phyloP scores from a whole-genome alignment of 805 yeast species.

The Ogataea henricii region DNA sequence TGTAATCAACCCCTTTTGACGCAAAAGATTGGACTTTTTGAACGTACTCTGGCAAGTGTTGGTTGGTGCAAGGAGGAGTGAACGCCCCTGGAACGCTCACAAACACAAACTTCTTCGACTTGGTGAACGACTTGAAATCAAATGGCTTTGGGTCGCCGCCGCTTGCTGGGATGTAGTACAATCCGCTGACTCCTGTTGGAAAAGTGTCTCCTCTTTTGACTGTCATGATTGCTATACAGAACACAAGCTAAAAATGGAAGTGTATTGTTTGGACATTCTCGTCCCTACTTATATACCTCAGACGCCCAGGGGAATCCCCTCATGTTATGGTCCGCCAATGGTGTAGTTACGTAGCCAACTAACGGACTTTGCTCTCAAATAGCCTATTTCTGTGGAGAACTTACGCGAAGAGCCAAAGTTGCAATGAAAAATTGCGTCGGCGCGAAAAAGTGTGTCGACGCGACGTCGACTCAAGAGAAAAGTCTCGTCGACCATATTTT shows the following conservation, averaged over 20 bases:
- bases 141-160: constrained; percentile 38
- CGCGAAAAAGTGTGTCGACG: too few species aligned
- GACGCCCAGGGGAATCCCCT: background rate
- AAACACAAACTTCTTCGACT: constrained; percentile 58
- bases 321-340: background rate
- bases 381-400: constrained; percentile 5
- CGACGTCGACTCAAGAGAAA: background rate
- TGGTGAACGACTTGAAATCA: constrained; percentile 35
- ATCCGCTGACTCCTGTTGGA: constrained; percentile 37
- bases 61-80: constrained; percentile 77
- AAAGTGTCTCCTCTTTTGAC: constrained; percentile 34
- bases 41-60: constrained; percentile 72
- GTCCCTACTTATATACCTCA: constrained; percentile 6
- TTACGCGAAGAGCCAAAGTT: background rate
- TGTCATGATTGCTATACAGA: constrained; percentile 8
- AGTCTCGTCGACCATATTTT: background rate
- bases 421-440: background rate
- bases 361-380: constrained; percentile 3
- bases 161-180: constrained; percentile 37
- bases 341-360: background rate
- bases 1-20: constrained; percentile 61
- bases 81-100: constrained; percentile 87
- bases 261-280: background rate
- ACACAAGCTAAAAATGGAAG: too few species aligned
- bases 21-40: constrained; percentile 50